phyloP scores from a whole-genome alignment of 108 stramenopile species.

The Nannochloropsis oceanica region DNA sequence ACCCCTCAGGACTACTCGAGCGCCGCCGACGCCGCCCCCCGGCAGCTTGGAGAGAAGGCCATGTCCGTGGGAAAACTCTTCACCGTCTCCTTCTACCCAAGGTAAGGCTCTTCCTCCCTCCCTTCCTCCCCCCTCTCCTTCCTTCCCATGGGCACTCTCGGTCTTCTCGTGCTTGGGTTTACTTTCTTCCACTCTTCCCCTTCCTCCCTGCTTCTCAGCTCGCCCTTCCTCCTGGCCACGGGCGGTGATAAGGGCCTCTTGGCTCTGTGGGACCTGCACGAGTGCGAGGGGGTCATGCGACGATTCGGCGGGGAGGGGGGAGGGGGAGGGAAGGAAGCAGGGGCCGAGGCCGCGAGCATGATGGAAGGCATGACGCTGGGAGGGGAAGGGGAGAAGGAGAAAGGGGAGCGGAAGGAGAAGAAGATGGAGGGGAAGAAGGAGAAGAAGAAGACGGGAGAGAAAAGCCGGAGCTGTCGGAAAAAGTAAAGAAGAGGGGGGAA shows the following conservation, averaged over 20 bases:
- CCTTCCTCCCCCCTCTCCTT: background rate
- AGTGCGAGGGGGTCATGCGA: background rate
- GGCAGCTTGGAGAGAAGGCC: conserved; percentile 16
- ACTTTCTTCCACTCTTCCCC: background rate
- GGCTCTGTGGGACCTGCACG: background rate
- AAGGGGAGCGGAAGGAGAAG: background rate
- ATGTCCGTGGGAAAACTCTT: conserved; percentile 31
- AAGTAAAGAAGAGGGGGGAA: background rate
- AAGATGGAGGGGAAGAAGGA: background rate
- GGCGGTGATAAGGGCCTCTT: conserved; percentile 31
- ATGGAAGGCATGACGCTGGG: background rate
- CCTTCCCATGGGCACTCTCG: background rate
- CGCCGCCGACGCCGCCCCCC: background rate
- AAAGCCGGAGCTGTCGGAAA: background rate
- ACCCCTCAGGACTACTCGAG: background rate
- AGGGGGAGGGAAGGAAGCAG: conserved; percentile 2
- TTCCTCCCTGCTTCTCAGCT: background rate
- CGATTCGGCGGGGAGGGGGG: background rate
- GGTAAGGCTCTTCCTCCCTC: background rate
- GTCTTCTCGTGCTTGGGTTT: background rate
- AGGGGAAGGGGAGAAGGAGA: background rate
- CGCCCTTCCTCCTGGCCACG: conserved; percentile 31
- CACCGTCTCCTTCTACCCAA: conserved; percentile 15
- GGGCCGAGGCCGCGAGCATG: conserved; percentile 23
- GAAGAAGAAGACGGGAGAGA: background rate